These are phyloP conservation scores for Pyrus hybrid DNA, from an alignment of 331 rosid genomes.

Conservation along the genomic window DNA sequence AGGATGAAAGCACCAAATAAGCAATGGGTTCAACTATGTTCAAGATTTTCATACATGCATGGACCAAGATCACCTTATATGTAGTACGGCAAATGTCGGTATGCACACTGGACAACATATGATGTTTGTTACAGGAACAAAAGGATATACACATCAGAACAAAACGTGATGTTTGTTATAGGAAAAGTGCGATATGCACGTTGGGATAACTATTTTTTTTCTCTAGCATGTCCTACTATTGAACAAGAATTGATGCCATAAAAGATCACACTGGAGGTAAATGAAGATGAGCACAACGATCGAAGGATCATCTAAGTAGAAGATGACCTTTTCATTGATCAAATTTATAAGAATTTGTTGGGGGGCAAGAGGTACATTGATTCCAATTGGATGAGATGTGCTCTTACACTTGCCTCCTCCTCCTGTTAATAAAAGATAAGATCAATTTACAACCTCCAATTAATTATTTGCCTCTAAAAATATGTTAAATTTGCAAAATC, in stretches of 20 bases:
- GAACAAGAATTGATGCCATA: background rate
- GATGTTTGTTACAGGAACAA: background rate
- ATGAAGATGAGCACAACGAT: background rate
- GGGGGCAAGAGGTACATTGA: background rate
- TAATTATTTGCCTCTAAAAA: background rate
- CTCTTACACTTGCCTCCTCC: conserved; percentile 36
- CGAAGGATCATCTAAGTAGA: background rate
- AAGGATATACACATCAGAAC: background rate
- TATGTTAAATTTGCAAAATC: background rate
- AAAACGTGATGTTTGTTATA: background rate
- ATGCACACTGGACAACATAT: background rate
- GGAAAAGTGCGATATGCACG: too few species aligned
- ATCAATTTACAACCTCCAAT: background rate
- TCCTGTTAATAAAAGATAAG: conserved; percentile 22
- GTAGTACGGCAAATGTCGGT: background rate
- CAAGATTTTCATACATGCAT: background rate
- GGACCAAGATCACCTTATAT: background rate
- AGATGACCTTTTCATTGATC: background rate
- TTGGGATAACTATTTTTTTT: too few species aligned
- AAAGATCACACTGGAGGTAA: background rate
- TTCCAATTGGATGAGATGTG: conserved; percentile 40
- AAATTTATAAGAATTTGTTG: background rate
- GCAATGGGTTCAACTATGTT: background rate
- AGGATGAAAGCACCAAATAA: background rate
- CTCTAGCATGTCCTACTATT: background rate